Base-by-base conservation (phyloP, 192 early-diverging fungal species). In the Podila epigama region DNA sequence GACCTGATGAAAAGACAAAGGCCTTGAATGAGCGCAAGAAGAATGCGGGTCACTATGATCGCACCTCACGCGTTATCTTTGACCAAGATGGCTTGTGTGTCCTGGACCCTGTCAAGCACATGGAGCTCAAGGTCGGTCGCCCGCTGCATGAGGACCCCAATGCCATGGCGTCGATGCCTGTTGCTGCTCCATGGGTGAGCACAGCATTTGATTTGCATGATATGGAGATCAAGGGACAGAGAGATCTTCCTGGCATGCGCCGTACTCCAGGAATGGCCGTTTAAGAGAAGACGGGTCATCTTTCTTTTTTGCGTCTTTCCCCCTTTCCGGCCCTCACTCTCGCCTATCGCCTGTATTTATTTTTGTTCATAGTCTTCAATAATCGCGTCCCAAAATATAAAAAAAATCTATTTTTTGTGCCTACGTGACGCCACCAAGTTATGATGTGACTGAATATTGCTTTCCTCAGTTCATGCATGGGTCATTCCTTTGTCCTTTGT, bases 71-170 rank as follows among this genome's bases (percentile, higher is more conserved):
- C 1, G 60, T 77, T 1, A 63, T 77, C 54, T 77, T 77, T 68
- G 72, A 77, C 37, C 12, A 68, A 35, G 52, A 77, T 42, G 72
- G 72, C 37, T 37, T 77, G 4, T 77, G 65, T 40, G 72, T 77
- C 15, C 42, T 68, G 18, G 72, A 77, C 33, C 72, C 72, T 33
- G 55, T 77, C 48, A 77, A 77, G 66, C 72, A 77, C 22, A 63
- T 68, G 36, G 72, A 77, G 37, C 55, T 77, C 25, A 77, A 77
- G 55, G 60, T 77, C 20, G 72, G 72, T 3, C 72, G 68, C 28
- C 72, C 72, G 4, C 35, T 77, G 44, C 27, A 50, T 7, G 72
- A 77, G 56, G 72, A 77, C 37, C 36, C 40, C 4, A 77, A 77
- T 20, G 64, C 32, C n/a, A 75, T 75, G 71, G 71, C 63, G 3